Percentiles rank a stretch among this genome's conserved stretches.
Conservation (phyloP, 2,329 filamentous ascomycete species). For the Ophiocordyceps sinensis region DNA sequence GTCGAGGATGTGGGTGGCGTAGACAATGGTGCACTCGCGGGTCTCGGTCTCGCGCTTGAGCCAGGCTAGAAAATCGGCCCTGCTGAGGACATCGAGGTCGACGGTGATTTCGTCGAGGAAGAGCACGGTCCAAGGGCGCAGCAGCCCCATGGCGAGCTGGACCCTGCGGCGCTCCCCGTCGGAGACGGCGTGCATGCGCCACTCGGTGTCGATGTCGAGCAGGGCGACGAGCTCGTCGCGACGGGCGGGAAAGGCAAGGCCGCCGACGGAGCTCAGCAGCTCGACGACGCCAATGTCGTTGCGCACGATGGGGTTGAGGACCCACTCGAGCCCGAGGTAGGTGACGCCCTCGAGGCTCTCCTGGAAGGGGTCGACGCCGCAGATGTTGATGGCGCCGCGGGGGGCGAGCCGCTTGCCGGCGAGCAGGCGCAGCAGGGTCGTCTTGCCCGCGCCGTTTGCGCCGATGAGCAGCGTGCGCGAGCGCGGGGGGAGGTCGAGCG, state of each 20-base stretch:
- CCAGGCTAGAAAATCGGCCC: constrained; percentile 75
- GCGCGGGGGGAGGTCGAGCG: constrained; percentile 61
- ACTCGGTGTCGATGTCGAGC: constrained; percentile 78
- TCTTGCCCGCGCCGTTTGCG: constrained; percentile 95
- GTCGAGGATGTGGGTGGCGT: constrained; percentile 94
- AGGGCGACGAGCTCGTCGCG: constrained; percentile 78
- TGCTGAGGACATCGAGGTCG: constrained; percentile 76
- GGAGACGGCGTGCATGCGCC: constrained; percentile 92
- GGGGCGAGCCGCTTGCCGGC: constrained; percentile 91
- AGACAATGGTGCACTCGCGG: constrained; percentile 80
- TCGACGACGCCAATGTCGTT: constrained; percentile 87
- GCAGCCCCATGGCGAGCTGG: constrained; percentile 87
- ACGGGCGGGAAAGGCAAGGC: constrained; percentile 65
- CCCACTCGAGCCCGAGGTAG: constrained; percentile 96
- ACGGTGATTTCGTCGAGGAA: constrained; percentile 95
- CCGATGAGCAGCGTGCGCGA: constrained; percentile 87
- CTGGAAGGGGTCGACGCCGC: constrained; percentile 82
- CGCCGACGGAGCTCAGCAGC: constrained; percentile 73
- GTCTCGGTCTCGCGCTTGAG: constrained; percentile 74
- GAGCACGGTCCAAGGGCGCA: constrained; percentile 82
- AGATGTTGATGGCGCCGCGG: constrained; percentile 56
- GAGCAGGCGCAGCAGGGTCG: constrained; percentile 84
- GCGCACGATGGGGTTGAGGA: constrained; percentile 89
- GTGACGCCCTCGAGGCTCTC: constrained; percentile 84
- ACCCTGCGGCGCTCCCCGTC: constrained; percentile 87